Percentiles rank a stretch among this genome's conserved stretches.
These are phyloP conservation scores for Podochytrium sp. DNA, from an alignment of 192 early-diverging fungal species.

Conservation along the genomic window DNA sequence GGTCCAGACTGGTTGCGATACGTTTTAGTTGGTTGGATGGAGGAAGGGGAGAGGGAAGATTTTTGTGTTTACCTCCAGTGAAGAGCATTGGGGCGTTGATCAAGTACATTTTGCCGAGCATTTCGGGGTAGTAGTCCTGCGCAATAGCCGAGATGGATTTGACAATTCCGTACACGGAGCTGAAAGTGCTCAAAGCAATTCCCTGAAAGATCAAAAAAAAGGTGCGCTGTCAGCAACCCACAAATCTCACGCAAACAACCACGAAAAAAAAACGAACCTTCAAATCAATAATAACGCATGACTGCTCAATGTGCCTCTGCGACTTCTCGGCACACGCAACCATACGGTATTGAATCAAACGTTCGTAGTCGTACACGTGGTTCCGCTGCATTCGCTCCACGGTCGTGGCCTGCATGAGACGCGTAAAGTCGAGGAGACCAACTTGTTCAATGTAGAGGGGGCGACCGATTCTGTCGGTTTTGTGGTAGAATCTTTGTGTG, in stretches of 20 bases:
- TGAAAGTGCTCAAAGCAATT: constrained; percentile 76
- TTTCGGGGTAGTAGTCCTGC: constrained; percentile 95
- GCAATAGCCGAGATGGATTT: constrained; percentile 80
- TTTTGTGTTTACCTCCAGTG: constrained; percentile 37
- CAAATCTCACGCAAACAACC: neutral
- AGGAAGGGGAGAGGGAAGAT: constrained; percentile 42
- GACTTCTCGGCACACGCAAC: constrained; percentile 74
- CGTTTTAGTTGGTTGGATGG: neutral
- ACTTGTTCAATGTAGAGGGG: constrained; percentile 92
- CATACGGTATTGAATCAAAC: constrained; percentile 70
- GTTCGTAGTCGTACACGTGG: constrained; percentile 77
- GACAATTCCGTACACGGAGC: constrained; percentile 69
- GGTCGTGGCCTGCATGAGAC: constrained; percentile 67
- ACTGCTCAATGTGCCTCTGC: constrained; percentile 75
- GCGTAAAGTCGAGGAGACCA: constrained; percentile 68
- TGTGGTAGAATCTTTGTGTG: constrained; percentile 75
- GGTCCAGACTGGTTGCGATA: constrained; percentile 37
- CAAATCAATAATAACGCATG: constrained; percentile 90
- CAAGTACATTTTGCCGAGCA: constrained; percentile 86
- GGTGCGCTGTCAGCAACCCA: neutral
- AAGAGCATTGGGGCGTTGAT: constrained; percentile 94
- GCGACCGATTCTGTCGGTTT: constrained; percentile 85
- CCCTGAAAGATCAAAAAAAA: constrained; percentile 35
- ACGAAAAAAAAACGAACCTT: constrained; percentile 35
- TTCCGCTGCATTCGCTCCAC: constrained; percentile 73